Base-by-base conservation (phyloP, 306 rosid species). In the Glycine tomentella region DNA sequence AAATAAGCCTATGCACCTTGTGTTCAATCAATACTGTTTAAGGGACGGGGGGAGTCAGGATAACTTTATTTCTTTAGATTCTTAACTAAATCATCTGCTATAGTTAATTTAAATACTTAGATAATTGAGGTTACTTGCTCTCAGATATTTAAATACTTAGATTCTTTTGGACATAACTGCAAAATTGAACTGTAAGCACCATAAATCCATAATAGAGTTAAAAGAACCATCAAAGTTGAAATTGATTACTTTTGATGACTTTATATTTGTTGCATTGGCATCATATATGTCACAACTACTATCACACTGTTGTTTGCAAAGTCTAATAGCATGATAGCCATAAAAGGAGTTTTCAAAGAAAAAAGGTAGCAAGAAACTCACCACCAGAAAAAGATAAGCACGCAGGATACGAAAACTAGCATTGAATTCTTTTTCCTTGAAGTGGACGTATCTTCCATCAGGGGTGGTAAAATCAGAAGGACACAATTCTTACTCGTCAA, bases 401-500 rank as follows among this genome's bases (percentile, higher is more conserved):
- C 62, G 84, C 69, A 0, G 85, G 82, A 75, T 98, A 95, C 9
- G 15, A 80, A 95, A 90, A 33, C 84, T 89, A 65, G 93, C 94
- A 79, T 89, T 92, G 69, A 93, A 86, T 86, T 93, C 98, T 45
- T 89, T 88, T 69, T 88, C 87, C 48, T 84, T 90, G 83, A 85
- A 56, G 56, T 75, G 90, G 61, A 40, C 3, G 50, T 90, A 95
- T 83, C 72, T 86, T 12, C 97, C 97, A 73, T 75, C 73, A n/a
- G 91, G 78, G 38, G 71, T 38, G 0, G 80, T n/a, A 76, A 95
- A 93, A 73, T 90, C 97, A 56, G 97, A 87, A 66, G 99, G 93
- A 81, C 99, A 95, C 77, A 95, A 80, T 84, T 95, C 99, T 98
- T 97, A 93, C 77, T 95, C 99, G 0, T 93, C 97, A 82, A 86